Evolutionary conservation across 805 yeast genomes (phyloP).

Genomic region (Candida tammaniensis): DNA sequence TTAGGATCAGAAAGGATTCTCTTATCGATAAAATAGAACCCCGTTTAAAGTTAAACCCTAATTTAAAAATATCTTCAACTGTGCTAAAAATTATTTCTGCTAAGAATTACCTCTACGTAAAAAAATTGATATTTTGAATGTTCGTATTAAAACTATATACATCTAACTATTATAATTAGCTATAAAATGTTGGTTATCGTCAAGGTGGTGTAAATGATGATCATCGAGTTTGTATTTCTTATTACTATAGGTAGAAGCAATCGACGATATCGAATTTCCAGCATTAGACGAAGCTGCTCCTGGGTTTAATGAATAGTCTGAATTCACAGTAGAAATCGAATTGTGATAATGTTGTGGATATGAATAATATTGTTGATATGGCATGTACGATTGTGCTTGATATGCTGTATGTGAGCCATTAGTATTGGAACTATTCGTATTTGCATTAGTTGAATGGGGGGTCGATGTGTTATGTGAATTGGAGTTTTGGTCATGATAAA

Average conservation of each 20-base stretch:
- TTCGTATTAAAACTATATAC: too few relatives aligned
- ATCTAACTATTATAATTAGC: slow-evolving; percentile 4
- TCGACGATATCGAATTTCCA: slow-evolving; percentile 2
- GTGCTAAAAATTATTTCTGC: too few relatives aligned
- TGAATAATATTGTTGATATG: slow-evolving; percentile 12
- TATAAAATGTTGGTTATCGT: slow-evolving; percentile 8
- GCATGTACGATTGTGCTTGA: slow-evolving; percentile 5
- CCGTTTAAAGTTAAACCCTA: too few relatives aligned
- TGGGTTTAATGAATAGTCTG: slow-evolving; percentile 1
- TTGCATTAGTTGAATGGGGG: background rate
- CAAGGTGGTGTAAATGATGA: slow-evolving; percentile 11
- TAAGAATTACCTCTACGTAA: too few relatives aligned
- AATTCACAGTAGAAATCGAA: slow-evolving; percentile 5
- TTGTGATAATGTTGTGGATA: slow-evolving; percentile 12
- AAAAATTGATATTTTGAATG: too few relatives aligned
- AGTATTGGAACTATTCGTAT: background rate
- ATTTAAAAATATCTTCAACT: too few relatives aligned
- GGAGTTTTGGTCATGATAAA: slow-evolving; percentile 11
- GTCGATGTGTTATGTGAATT: too few relatives aligned
- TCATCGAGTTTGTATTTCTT: slow-evolving; percentile 11
- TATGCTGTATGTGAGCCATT: background rate
- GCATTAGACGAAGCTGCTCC: slow-evolving; percentile 2
- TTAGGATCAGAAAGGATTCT: too few relatives aligned
- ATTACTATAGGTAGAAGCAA: slow-evolving; percentile 1
- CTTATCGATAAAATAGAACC: too few relatives aligned